Conservation (phyloP, 768 basidiomycete genomes). For the Baorangia bicolor region DNA sequence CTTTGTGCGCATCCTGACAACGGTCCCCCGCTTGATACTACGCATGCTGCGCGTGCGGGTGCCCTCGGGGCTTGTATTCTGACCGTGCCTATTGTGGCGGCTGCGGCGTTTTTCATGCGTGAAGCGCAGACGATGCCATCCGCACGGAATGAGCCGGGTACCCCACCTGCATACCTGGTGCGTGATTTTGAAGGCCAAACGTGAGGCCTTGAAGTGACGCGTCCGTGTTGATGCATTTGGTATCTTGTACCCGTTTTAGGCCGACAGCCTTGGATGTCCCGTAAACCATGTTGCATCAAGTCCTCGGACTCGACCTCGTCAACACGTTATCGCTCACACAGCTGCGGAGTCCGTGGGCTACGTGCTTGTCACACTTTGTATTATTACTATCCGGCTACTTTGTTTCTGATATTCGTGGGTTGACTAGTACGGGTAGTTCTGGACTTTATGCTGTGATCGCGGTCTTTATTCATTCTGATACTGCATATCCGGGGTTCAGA, state of each 20-base stretch:
- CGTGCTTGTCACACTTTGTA: slow-evolving; percentile 14
- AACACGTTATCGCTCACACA: slow-evolving; percentile 5
- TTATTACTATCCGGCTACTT: slow-evolving; percentile 17
- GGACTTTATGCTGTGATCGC: neutral
- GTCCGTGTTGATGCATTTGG: neutral
- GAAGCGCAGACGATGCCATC: slow-evolving; percentile 4
- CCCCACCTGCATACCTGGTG: neutral
- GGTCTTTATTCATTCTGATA: neutral
- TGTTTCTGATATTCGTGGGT: slow-evolving; percentile 8
- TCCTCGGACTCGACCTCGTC: neutral
- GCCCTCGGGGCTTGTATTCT: slow-evolving; percentile 11
- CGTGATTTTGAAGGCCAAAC: neutral
- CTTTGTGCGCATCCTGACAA: neutral
- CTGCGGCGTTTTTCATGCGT: slow-evolving; percentile 4
- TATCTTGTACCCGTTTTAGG: neutral
- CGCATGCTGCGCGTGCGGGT: slow-evolving; percentile 17
- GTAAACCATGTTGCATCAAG: neutral
- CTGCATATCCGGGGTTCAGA: neutral
- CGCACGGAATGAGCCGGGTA: neutral
- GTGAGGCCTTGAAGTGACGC: neutral
- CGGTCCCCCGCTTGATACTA: neutral
- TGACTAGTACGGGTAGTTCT: neutral
- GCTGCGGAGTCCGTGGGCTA: slow-evolving; percentile 12
- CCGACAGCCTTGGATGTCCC: neutral
- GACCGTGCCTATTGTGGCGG: slow-evolving; percentile 2